phyloP scores from a whole-genome alignment of 331 rosid genomes.

The Malus hybrid region DNA sequence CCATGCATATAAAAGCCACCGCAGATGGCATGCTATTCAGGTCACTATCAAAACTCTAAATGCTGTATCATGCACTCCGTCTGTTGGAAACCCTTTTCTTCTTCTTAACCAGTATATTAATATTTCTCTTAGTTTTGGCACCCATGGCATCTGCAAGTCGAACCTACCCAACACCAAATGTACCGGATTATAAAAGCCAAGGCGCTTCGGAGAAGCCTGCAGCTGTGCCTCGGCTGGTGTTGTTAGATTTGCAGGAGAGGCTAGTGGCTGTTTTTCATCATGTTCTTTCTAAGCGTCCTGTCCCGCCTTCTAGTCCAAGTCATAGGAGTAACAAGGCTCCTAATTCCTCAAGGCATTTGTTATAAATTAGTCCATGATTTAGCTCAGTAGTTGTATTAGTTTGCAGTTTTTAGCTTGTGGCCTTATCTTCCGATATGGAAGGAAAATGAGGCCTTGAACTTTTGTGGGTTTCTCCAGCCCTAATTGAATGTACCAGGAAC shows the following conservation, averaged over 20 bases:
- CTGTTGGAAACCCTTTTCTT: neutral
- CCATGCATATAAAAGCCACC: neutral
- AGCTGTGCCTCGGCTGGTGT: neutral
- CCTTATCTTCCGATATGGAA: neutral
- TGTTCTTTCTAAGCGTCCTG: neutral
- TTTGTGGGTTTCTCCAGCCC: too few species aligned
- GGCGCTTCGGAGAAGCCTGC: neutral
- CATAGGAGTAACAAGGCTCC: slow-evolving; percentile 4
- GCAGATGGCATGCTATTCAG: neutral
- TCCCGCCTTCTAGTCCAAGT: slow-evolving; percentile 20
- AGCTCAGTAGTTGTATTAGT: neutral
- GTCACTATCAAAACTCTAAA: neutral
- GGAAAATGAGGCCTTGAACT: too few species aligned
- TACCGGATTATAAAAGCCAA: neutral
- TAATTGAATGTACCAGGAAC: too few species aligned
- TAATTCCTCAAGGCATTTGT: neutral
- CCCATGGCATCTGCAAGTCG: neutral
- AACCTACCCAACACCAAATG: neutral
- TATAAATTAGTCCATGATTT: neutral
- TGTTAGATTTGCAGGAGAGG: slow-evolving; percentile 1
- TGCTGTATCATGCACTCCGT: neutral
- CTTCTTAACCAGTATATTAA: neutral
- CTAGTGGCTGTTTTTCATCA: neutral
- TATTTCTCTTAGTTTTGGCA: neutral
- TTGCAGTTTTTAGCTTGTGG: neutral